Base-by-base conservation (phyloP, 495 filamentous ascomycete genomes). In the Diplogelasinospora grovesii region DNA sequence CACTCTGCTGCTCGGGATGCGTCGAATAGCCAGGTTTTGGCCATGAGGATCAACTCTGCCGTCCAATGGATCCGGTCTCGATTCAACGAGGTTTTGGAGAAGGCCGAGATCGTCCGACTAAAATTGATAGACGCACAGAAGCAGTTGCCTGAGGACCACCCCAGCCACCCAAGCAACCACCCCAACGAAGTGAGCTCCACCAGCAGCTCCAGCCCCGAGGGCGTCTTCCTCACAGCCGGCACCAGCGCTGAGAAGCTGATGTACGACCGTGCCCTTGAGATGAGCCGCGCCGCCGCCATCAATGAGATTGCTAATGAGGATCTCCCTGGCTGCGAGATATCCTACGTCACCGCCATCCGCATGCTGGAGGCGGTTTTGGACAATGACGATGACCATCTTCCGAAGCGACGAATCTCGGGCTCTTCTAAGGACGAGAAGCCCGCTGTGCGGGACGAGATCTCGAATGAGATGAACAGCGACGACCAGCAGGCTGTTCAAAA, bases 241-340 rank as follows among this genome's bases (percentile, higher is more conserved):
- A 78, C 96, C 27, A 95, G 89, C 15, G 92, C 92, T 0, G 92
- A 96, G 64, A 94, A 86, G 61, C 64, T 98, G 33, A 98, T 98
- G 93, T 98, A 95, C 50, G 93, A 98, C 48, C 86, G 92, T 10
- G 92, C 92, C 3, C 63, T 95, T 16, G 92, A 98, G 59, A 95
- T 98, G 92, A 95, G 87, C 50, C 80, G 88, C 25, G 76, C 85
- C 2, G 89, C 92, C 5, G 92, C 92, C 3, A 90, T 97, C 55
- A 95, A 89, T 50, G 92, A 98, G 64, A 81, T 97, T 37, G 86
- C 90, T 7, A 83, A 86, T 35, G 85, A 93, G 41, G 89, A 98
- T 68, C 71, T 98, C 2, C 61, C 66, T 1, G 90, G 87, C 14
- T 95, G 90, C 44, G 90, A 97, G 55, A 79, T 95, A n/a, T 82